phyloP scores from a whole-genome alignment of 2,329 filamentous ascomycete genomes.

The Beauveria varroae region DNA sequence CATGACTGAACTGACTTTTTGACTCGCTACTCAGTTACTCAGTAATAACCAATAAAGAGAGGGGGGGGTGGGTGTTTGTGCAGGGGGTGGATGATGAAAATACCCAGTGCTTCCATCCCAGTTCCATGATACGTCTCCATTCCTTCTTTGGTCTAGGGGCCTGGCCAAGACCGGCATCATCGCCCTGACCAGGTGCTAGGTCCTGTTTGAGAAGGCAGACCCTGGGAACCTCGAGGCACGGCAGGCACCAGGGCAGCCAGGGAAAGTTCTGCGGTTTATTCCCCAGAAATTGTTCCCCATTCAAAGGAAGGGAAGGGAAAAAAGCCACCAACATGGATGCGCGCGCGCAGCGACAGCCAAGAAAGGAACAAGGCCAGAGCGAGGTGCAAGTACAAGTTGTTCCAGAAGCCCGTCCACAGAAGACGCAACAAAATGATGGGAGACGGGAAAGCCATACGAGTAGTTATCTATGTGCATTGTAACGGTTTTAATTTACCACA shows the following conservation, averaged over 20 bases:
- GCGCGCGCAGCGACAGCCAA: background rate
- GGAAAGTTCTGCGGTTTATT: background rate
- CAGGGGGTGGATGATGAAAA: too few relatives aligned
- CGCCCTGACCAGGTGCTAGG: background rate
- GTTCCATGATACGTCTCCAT: too few relatives aligned
- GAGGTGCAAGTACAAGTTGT: background rate
- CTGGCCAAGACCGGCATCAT: too few relatives aligned
- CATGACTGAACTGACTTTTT: too few relatives aligned
- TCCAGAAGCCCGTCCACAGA: background rate
- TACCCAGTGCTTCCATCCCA: too few relatives aligned
- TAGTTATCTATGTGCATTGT: background rate
- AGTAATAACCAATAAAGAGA: too few relatives aligned
- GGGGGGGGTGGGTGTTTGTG: too few relatives aligned
- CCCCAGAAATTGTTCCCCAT: conserved; percentile 3
- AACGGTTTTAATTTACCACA: background rate
- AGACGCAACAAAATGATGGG: background rate
- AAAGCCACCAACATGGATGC: background rate
- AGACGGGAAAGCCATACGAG: background rate
- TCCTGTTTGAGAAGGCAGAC: background rate
- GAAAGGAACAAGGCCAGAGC: background rate
- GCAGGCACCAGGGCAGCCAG: too few relatives aligned
- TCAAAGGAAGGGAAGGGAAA: background rate
- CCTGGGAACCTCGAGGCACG: background rate
- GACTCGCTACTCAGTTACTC: too few relatives aligned
- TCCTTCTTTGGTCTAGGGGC: too few relatives aligned